Evolutionary conservation across 2,329 filamentous ascomycete species (phyloP).

Genomic region (Exophiala spinifera): DNA sequence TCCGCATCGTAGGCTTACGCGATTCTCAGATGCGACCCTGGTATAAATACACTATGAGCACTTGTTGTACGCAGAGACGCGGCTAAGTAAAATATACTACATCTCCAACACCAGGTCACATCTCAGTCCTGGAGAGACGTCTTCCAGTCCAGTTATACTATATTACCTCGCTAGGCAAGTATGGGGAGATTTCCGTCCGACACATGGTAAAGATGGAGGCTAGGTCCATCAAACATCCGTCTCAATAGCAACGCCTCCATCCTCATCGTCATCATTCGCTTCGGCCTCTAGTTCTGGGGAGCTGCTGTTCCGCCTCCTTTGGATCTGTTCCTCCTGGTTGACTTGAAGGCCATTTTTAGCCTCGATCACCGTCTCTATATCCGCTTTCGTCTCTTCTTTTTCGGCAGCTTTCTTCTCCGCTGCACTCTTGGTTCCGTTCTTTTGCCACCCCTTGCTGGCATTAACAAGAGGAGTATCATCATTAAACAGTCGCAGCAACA

Average conservation of each 20-base stretch:
- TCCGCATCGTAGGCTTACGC: too few species aligned
- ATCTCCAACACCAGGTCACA: too few species aligned
- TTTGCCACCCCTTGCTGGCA: constrained; percentile 33
- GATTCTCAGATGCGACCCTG: too few species aligned
- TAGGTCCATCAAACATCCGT: background rate
- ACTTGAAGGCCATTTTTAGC: background rate
- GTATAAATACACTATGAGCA: too few species aligned
- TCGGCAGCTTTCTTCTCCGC: background rate
- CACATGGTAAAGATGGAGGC: too few species aligned
- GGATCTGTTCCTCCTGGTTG: too few species aligned
- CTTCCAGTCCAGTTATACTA: too few species aligned
- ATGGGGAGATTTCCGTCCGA: too few species aligned
- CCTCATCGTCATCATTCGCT: constrained; percentile 16
- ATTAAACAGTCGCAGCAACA: constrained; percentile 88
- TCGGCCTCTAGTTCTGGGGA: constrained; percentile 13
- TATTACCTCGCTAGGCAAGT: too few species aligned
- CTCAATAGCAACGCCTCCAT: constrained; percentile 15
- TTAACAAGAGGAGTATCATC: constrained; percentile 83
- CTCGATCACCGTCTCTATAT: background rate
- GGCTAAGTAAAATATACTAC: too few species aligned
- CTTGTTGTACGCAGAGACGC: too few species aligned
- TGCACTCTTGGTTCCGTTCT: constrained; percentile 1
- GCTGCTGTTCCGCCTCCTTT: constrained; percentile 18
- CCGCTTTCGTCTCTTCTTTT: background rate
- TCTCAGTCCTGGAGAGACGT: too few species aligned